phyloP scores from a whole-genome alignment of 192 early-diverging fungal genomes.

The Backusella circina region DNA sequence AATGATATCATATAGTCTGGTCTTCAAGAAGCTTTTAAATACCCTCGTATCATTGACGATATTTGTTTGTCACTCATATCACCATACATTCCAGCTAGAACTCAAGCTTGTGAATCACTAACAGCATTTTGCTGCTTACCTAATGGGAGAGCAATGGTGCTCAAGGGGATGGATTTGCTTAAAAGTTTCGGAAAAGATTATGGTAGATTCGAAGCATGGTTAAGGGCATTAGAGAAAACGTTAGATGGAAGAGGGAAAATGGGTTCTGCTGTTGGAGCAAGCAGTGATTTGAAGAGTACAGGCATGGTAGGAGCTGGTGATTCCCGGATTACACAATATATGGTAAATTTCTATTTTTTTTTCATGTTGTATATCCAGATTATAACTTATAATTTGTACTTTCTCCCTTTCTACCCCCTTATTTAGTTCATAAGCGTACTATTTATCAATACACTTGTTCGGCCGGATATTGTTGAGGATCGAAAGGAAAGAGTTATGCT shows the following conservation, averaged over 20 bases:
- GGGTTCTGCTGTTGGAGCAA: conserved; percentile 72
- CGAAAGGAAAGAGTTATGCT: conserved; percentile 64
- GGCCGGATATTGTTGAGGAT: conserved; percentile 58
- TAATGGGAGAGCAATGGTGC: conserved; percentile 64
- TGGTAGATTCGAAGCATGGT: conserved; percentile 58
- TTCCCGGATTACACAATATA: conserved; percentile 57
- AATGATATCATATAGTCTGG: conserved; percentile 47
- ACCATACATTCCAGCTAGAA: conserved; percentile 65
- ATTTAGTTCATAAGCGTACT: conserved; percentile 63
- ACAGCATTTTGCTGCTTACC: conserved; percentile 75
- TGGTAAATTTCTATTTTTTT: conserved; percentile 44
- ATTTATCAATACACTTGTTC: conserved; percentile 70
- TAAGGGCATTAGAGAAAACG: conserved; percentile 59
- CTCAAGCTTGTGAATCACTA: conserved; percentile 64
- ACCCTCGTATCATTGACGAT: conserved; percentile 60
- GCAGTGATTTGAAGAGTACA: conserved; percentile 61
- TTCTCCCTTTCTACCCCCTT: neutral
- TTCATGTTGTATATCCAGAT: neutral
- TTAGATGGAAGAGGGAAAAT: conserved; percentile 73
- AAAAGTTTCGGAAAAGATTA: conserved; percentile 44
- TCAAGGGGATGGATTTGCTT: conserved; percentile 70
- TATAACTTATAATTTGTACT: neutral
- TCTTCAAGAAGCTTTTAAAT: conserved; percentile 65
- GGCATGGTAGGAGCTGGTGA: conserved; percentile 42
- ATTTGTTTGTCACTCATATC: conserved; percentile 71